A percentile compares a stretch with the other conserved stretches of the same genome.
Evolutionary conservation across 2,329 filamentous ascomycete species (phyloP).

Genomic region (Colletotrichum agaves): DNA sequence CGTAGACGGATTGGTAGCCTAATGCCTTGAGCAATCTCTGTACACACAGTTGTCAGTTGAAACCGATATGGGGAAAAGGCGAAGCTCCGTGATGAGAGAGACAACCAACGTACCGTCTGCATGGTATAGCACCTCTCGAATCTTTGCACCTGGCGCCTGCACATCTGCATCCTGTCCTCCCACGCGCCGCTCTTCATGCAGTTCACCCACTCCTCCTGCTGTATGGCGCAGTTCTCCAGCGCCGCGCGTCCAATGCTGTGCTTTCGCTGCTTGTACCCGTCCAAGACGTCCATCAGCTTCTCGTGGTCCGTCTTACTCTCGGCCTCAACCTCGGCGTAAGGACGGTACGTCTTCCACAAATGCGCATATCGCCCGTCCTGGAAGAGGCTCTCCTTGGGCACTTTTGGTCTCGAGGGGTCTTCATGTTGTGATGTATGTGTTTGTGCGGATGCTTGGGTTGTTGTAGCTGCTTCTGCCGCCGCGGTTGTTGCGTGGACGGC

Average conservation of each 20-base stretch:
- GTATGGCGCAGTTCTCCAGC: conserved; percentile 91
- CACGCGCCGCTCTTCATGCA: conserved; percentile 82
- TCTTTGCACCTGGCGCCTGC: conserved; percentile 77
- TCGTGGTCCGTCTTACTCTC: conserved; percentile 81
- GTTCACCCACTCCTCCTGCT: conserved; percentile 83
- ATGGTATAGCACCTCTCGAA: conserved; percentile 91
- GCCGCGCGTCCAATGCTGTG: conserved; percentile 81
- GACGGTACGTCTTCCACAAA: conserved; percentile 91
- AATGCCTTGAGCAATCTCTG: conserved; percentile 90
- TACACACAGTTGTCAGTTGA: not conserved
- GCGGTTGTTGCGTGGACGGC: conserved; percentile 38
- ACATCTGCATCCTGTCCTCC: conserved; percentile 80
- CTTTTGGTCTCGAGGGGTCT: conserved; percentile 40
- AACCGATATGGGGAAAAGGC: too few relatives aligned
- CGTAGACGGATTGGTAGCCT: conserved; percentile 80
- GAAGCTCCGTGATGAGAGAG: too few relatives aligned
- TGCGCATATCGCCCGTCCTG: conserved; percentile 78
- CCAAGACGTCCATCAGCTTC: conserved; percentile 81
- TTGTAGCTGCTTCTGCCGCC: conserved; percentile 34
- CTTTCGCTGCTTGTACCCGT: conserved; percentile 85
- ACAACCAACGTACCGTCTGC: conserved; percentile 70
- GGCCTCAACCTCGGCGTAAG: conserved; percentile 75
- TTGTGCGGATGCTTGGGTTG: conserved; percentile 26
- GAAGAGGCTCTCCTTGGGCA: conserved; percentile 64
- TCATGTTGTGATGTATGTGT: conserved; percentile 7